Conservation (phyloP, 305 asterid genomes). For the Solanum aculeatissimum region DNA sequence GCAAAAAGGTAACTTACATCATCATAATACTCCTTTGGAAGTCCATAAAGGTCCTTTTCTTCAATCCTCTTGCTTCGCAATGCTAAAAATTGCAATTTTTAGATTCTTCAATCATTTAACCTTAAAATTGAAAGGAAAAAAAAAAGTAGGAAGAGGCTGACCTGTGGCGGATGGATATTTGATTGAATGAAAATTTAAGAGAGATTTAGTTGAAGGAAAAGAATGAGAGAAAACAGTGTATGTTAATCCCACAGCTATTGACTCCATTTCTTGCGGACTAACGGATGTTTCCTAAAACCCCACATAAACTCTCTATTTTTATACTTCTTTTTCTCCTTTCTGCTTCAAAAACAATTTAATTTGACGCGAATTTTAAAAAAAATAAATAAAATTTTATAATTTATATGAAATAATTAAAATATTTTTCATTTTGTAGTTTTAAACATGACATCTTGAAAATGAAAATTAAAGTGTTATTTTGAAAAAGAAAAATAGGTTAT, state of each 20-base stretch:
- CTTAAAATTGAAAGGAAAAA: not conserved
- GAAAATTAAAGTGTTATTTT: too few species aligned
- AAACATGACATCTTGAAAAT: too few species aligned
- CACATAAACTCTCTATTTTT: not conserved
- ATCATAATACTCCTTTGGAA: conserved; percentile 75
- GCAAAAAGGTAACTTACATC: conserved; percentile 34
- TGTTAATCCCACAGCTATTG: conserved; percentile 18
- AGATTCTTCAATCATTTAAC: not conserved
- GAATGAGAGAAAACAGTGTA: conserved; percentile 20
- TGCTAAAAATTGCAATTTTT: conserved; percentile 13
- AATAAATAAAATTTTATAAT: too few species aligned
- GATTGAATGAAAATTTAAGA: conserved; percentile 17
- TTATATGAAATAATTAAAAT: too few species aligned
- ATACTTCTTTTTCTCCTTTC: too few species aligned
- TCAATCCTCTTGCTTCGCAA: conserved; percentile 43
- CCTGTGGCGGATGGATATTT: conserved; percentile 12
- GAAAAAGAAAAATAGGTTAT: too few species aligned
- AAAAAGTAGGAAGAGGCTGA: not conserved
- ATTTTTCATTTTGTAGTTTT: too few species aligned
- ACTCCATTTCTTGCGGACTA: conserved; percentile 20
- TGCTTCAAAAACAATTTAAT: too few species aligned
- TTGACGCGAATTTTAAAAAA: too few species aligned
- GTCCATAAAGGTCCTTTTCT: conserved; percentile 47
- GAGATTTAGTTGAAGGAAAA: conserved; percentile 4
- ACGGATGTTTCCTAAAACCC: not conserved